Percentiles rank a stretch among this genome's conserved stretches.
Conservation (phyloP, 1,139 yeast genomes). For the Blastobotrys capitulatus region DNA sequence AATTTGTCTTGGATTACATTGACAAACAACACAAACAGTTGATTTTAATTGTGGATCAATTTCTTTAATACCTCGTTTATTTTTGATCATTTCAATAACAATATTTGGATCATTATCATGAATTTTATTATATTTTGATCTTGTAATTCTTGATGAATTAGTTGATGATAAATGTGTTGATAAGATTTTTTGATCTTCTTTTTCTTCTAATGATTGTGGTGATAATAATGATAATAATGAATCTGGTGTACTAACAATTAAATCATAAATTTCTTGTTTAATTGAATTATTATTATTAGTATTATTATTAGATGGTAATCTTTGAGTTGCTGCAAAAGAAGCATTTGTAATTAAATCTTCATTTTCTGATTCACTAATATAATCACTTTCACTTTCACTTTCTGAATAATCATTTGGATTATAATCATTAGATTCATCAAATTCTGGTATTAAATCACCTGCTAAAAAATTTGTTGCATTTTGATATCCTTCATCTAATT, state of each 20-base stretch:
- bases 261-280: conserved; percentile 20
- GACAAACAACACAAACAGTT: conserved; percentile 73
- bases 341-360: neutral
- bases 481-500: conserved; percentile 15
- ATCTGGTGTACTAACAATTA: conserved; percentile 21
- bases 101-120: conserved; percentile 15
- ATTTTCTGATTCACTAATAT: conserved; percentile 7
- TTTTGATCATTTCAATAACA: conserved; percentile 15
- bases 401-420: conserved; percentile 18
- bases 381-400: conserved; percentile 15
- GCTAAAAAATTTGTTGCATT: conserved; percentile 20
- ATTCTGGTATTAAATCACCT: conserved; percentile 24
- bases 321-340: conserved; percentile 2
- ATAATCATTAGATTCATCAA: conserved; percentile 24
- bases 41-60: conserved; percentile 6
- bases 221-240: conserved; percentile 22
- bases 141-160: conserved; percentile 17
- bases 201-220: conserved; percentile 21
- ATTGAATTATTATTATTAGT: neutral
- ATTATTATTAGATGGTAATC: neutral
- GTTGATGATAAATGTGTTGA: conserved; percentile 18
- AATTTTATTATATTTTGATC: conserved; percentile 19
- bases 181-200: conserved; percentile 22
- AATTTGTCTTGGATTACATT: conserved; percentile 63
- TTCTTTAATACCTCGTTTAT: conserved; percentile 11